phyloP scores from a whole-genome alignment of 805 yeast genomes.

The Kuraishia molischiana region DNA sequence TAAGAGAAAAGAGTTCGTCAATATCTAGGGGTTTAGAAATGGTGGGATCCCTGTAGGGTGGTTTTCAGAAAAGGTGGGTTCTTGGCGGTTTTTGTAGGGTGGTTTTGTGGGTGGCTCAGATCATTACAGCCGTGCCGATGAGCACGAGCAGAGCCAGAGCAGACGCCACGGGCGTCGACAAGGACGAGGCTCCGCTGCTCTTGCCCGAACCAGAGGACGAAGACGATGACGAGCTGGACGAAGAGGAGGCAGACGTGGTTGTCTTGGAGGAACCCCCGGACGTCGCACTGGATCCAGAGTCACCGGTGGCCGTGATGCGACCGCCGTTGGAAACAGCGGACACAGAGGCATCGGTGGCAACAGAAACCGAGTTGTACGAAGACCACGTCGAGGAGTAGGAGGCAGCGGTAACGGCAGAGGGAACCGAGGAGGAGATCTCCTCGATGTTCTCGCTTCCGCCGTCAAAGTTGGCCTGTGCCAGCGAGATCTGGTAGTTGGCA shows the following conservation, averaged over 20 bases:
- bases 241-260: background rate
- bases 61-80: too few species aligned
- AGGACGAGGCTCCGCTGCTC: background rate
- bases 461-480: constrained; percentile 34
- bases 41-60: too few species aligned
- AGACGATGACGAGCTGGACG: background rate
- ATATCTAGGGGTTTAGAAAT: too few species aligned
- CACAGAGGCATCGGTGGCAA: background rate
- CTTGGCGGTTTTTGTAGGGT: too few species aligned
- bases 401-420: constrained; percentile 40
- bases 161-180: background rate
- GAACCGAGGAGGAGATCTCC: constrained; percentile 32
- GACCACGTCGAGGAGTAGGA: constrained; percentile 34
- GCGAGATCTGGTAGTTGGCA: constrained; percentile 29
- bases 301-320: background rate
- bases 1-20: too few species aligned
- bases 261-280: background rate
- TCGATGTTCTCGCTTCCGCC: constrained; percentile 31
- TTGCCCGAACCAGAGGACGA: background rate
- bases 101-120: too few species aligned
- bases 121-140: background rate
- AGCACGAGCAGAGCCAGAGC: background rate
- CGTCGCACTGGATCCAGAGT: background rate
- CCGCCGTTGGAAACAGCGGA: background rate
- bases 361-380: constrained; percentile 4